Conservation (phyloP, 2,329 filamentous ascomycete genomes). For the Paraconiothyrium sp. region DNA sequence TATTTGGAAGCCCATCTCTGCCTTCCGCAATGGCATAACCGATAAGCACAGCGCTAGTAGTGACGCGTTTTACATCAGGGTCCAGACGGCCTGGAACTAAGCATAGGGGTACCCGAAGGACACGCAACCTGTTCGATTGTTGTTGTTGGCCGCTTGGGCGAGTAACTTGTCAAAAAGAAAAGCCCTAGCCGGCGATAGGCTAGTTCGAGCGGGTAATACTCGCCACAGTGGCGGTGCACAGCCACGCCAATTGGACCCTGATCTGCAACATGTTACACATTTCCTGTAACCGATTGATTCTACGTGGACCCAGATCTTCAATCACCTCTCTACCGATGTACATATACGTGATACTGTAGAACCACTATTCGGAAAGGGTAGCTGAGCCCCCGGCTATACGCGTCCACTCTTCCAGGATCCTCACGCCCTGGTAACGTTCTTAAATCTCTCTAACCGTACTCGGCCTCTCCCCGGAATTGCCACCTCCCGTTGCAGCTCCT, state of each 20-base stretch:
- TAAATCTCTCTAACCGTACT: constrained; percentile 49
- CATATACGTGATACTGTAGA: not conserved
- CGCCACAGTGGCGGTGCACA: constrained; percentile 8
- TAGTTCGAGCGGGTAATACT: not conserved
- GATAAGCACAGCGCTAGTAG: constrained; percentile 24
- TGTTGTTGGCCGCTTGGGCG: constrained; percentile 22
- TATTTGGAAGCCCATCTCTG: constrained; percentile 15
- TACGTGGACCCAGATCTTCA: not conserved
- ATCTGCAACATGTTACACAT: constrained; percentile 3
- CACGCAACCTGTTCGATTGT: not conserved
- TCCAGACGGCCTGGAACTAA: constrained; percentile 22
- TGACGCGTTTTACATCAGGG: constrained; percentile 27
- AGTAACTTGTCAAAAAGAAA: constrained; percentile 10
- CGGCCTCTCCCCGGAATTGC: constrained; percentile 33
- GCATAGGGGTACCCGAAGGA: constrained; percentile 13
- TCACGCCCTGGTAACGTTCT: constrained; percentile 6
- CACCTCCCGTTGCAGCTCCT: constrained; percentile 27
- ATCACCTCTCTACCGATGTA: not conserved
- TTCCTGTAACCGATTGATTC: not conserved
- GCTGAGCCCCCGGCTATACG: constrained; percentile 7
- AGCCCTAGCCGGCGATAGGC: not conserved
- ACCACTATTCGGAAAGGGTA: not conserved
- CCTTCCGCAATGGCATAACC: constrained; percentile 19
- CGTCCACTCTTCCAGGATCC: not conserved
- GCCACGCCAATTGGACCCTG: constrained; percentile 5